Base-by-base conservation (phyloP, 2,329 filamentous ascomycete species). In the Samsoniella hepiali region DNA sequence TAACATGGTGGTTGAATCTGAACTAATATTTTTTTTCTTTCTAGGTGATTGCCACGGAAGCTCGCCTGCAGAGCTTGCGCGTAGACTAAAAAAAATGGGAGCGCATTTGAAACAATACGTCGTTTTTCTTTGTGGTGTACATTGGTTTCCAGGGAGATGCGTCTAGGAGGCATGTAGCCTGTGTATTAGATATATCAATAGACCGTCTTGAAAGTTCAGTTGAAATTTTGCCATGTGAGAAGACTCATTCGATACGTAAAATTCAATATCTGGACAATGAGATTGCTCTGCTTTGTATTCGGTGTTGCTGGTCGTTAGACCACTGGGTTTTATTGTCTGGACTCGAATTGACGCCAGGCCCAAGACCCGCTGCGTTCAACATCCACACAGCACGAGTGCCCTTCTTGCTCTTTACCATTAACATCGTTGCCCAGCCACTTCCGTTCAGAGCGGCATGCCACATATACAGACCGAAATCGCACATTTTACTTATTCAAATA, bases 31-130 rank as follows among this genome's bases (percentile, higher is more conserved):
- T 32, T 42, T 17, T 42, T 17, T 31, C n/a, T 36, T 31, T 34
- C 40, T 70, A 93, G 91, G 88, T 96, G 64, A 96, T 97, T 78
- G 88, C 92, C 69, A 91, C 93, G 5, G 93, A 97, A 80, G 93
- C 93, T 47, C 86, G 93, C 70, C 81, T 97, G 70, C 91, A 95
- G 79, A 96, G 91, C 77, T 79, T 97, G 76, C 87, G 91, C 72
- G 86, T 96, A 66, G 91, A 96, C 74, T 95, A 84, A 72, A 84
- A 84, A 72, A 84, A 72, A 68, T 42, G 27, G 34, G 44, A 29
- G 17, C 27, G 34, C 15, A 51, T 29, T 13, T 32, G 50, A 57
- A 60, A 63, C 40, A 61, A 56, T 50, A 64, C 50, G 51, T 70
- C 67, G 69, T 67, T 70, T 74, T 75, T 73, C 71, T 77, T 69